These are phyloP conservation scores for Diaporthe citriasiana DNA, from an alignment of 2,329 filamentous ascomycete species.

Conservation along the genomic window DNA sequence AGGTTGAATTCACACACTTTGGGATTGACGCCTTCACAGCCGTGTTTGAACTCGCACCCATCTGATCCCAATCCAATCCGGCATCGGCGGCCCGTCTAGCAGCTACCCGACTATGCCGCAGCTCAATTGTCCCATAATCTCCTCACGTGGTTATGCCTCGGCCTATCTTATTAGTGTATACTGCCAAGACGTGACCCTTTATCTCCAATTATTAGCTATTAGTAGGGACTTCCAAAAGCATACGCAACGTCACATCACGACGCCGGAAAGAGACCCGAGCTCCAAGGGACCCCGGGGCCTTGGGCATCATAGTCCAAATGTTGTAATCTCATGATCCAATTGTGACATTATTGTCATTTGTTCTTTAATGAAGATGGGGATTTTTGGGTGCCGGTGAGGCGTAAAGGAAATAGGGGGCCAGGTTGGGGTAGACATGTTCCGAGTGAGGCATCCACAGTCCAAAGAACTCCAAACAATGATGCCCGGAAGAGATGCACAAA, in stretches of 20 bases:
- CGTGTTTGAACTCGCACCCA: neutral
- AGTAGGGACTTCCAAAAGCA: neutral
- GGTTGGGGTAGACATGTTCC: neutral
- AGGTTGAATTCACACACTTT: neutral
- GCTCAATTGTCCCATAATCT: neutral
- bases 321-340: neutral
- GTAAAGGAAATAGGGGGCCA: neutral
- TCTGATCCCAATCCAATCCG: neutral
- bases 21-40: neutral
- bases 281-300: neutral
- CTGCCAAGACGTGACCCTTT: neutral
- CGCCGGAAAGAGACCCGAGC: neutral
- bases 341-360: neutral
- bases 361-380: constrained; percentile 2
- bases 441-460: constrained; percentile 7
- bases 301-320: too few relatives aligned
- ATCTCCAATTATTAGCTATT: neutral
- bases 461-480: constrained; percentile 34
- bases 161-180: neutral
- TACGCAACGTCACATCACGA: constrained; percentile 9
- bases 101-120: neutral
- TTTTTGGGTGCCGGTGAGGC: neutral
- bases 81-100: neutral
- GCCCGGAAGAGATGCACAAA: constrained; percentile 20
- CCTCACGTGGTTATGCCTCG: neutral